Evolutionary conservation across 768 basidiomycete genomes (phyloP).

Genomic region (Cyclocybe aegerita): DNA sequence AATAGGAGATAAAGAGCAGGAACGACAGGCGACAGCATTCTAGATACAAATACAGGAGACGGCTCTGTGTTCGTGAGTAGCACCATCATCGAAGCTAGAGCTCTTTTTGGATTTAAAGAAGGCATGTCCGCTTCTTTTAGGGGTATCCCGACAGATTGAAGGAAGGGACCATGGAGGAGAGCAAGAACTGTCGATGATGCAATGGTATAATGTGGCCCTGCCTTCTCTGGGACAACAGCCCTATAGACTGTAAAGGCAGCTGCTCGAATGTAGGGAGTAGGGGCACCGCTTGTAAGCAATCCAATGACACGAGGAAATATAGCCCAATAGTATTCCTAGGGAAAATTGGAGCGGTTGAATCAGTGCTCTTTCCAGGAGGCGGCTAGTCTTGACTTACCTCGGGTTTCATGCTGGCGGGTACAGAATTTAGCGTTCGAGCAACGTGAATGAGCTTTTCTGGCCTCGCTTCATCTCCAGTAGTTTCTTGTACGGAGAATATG

Average conservation of each 20-base stretch:
- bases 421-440: slow-evolving; percentile 58
- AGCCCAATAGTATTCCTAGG: slow-evolving; percentile 59
- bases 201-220: slow-evolving; percentile 22
- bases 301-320: slow-evolving; percentile 57
- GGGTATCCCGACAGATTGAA: slow-evolving; percentile 13
- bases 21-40: slow-evolving; percentile 67
- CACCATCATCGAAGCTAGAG: slow-evolving; percentile 50
- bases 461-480: slow-evolving; percentile 45
- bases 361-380: not conserved
- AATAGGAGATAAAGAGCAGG: slow-evolving; percentile 65
- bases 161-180: slow-evolving; percentile 55
- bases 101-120: slow-evolving; percentile 30
- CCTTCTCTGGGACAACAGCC: slow-evolving; percentile 45
- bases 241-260: slow-evolving; percentile 70
- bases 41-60: slow-evolving; percentile 63
- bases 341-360: not conserved
- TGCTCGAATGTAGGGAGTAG: slow-evolving; percentile 52
- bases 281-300: slow-evolving; percentile 43
- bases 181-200: slow-evolving; percentile 40
- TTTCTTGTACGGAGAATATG: slow-evolving; percentile 64
- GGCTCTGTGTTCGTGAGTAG: slow-evolving; percentile 79
- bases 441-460: slow-evolving; percentile 76
- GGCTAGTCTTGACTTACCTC: slow-evolving; percentile 43
- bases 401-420: slow-evolving; percentile 54
- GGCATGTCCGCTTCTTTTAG: not conserved